Conservation (phyloP, 768 basidiomycete species). For the Collybia mongolica region DNA sequence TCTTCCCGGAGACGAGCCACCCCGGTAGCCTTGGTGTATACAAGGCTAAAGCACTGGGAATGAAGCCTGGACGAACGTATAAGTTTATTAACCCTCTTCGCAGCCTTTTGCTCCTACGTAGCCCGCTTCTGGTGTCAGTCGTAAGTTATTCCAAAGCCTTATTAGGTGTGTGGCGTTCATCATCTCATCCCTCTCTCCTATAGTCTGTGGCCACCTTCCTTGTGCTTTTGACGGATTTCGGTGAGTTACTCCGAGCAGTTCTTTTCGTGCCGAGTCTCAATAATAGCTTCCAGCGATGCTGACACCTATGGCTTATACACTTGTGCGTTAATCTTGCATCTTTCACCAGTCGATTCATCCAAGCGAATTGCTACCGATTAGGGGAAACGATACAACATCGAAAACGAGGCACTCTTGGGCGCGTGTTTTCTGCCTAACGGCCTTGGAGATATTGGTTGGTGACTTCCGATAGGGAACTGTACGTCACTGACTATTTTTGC, state of each 20-base stretch:
- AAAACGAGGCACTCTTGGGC: not conserved
- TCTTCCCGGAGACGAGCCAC: conserved; percentile 52
- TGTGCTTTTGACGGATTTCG: conserved; percentile 25
- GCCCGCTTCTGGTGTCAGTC: conserved; percentile 41
- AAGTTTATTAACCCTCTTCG: conserved; percentile 45
- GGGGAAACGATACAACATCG: conserved; percentile 1
- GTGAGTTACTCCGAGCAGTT: conserved; percentile 15
- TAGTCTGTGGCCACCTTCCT: conserved; percentile 12
- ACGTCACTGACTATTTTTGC: too few species aligned
- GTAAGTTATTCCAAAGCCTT: conserved; percentile 23
- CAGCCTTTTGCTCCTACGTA: conserved; percentile 35
- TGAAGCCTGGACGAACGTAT: conserved; percentile 8
- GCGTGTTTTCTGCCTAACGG: not conserved
- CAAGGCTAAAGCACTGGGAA: conserved; percentile 14
- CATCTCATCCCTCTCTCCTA: not conserved
- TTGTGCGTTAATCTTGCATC: not conserved
- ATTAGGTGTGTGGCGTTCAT: not conserved
- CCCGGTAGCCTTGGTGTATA: conserved; percentile 45
- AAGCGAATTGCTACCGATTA: not conserved
- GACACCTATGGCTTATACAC: conserved; percentile 24
- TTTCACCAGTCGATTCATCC: not conserved
- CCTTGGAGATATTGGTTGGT: conserved; percentile 1
- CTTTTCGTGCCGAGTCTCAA: not conserved
- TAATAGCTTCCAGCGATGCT: conserved; percentile 30
- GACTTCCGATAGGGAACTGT: not conserved